A percentile compares a stretch with the other conserved stretches of the same genome.
Conservation (phyloP, 768 basidiomycete genomes). For the Podaxis rugospora region DNA sequence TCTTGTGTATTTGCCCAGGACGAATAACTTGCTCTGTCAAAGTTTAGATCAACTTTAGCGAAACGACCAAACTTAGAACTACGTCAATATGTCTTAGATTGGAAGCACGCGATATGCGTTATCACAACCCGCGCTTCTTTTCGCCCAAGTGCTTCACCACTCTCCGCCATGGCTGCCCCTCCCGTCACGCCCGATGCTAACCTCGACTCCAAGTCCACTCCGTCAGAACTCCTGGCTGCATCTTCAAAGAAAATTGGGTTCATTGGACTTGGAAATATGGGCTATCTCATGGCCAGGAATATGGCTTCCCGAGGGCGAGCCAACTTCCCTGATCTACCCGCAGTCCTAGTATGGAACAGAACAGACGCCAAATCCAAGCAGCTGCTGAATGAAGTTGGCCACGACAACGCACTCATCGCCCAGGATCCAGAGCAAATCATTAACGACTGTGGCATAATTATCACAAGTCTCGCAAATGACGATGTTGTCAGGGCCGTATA, state of each 20-base stretch:
- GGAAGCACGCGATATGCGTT: neutral
- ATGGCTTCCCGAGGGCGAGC: conserved; percentile 51
- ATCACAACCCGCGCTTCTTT: conserved; percentile 2
- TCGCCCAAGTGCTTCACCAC: neutral
- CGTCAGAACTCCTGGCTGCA: conserved; percentile 2
- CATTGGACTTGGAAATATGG: conserved; percentile 63
- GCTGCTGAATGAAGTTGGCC: conserved; percentile 52
- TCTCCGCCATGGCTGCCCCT: conserved; percentile 3
- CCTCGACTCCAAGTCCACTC: conserved; percentile 18
- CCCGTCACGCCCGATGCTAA: neutral
- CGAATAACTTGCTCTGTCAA: neutral
- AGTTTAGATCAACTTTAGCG: neutral
- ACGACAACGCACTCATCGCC: conserved; percentile 51
- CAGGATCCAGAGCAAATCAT: conserved; percentile 55
- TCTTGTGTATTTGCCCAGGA: neutral
- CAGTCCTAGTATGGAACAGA: conserved; percentile 79
- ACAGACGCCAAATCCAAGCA: conserved; percentile 54
- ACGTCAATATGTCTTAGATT: neutral
- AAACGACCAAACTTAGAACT: neutral
- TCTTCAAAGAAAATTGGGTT: conserved; percentile 34
- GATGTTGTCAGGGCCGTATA: conserved; percentile 64
- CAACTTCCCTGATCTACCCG: conserved; percentile 32
- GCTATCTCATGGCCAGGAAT: conserved; percentile 74
- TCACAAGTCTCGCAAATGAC: conserved; percentile 74
- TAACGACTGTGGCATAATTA: conserved; percentile 64